Conservation (phyloP, 75 land plant species). For the Pinus albicaulis region DNA sequence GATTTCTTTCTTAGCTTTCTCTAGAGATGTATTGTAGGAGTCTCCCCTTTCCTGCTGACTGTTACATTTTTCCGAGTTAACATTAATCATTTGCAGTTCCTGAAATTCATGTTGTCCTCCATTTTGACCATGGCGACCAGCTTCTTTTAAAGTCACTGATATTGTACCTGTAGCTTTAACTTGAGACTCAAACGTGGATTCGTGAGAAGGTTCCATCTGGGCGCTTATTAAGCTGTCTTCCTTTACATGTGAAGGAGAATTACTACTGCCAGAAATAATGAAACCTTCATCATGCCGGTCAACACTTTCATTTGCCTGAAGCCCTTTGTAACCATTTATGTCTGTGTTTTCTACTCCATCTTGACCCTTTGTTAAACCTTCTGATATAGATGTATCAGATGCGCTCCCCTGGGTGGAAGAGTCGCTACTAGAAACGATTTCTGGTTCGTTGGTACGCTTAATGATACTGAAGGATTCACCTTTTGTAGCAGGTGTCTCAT, state of each 20-base stretch:
- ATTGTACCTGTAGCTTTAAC: not conserved
- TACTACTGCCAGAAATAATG: not conserved
- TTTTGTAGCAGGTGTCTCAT: too few species aligned
- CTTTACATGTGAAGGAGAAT: constrained; percentile 4
- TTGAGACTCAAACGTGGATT: not conserved
- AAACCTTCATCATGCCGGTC: not conserved
- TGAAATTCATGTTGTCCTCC: not conserved
- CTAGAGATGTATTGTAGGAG: not conserved
- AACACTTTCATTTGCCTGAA: not conserved
- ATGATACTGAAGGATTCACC: not conserved
- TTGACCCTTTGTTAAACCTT: not conserved
- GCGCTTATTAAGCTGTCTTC: not conserved
- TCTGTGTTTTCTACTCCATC: not conserved
- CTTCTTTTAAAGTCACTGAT: too few species aligned
- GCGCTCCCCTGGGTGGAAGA: not conserved
- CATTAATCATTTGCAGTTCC: too few species aligned
- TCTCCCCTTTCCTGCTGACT: not conserved
- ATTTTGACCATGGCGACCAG: not conserved
- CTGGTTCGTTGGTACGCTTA: not conserved
- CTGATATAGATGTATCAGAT: not conserved
- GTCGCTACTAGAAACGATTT: not conserved
- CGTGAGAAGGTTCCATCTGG: not conserved
- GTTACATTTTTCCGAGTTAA: not conserved
- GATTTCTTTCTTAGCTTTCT: not conserved
- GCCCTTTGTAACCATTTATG: not conserved